Conservation (phyloP, 257 asterid species). For the Coffea canephora region DNA sequence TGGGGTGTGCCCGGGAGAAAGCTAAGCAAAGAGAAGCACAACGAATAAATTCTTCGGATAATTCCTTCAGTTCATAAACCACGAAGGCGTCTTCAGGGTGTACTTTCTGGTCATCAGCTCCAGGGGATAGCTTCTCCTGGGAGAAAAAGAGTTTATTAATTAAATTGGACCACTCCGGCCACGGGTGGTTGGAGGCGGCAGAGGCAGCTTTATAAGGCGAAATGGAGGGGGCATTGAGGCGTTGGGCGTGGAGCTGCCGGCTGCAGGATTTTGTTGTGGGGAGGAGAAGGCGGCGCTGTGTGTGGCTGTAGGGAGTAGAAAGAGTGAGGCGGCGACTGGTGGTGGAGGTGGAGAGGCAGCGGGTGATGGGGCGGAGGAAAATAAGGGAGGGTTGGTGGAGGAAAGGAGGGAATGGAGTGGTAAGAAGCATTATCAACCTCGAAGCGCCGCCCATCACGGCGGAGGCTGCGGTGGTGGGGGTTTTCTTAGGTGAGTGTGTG, state of each 20-base stretch:
- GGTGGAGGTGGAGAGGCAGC: conserved; percentile 39
- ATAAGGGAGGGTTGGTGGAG: conserved; percentile 25
- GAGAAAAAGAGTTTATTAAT: conserved; percentile 33
- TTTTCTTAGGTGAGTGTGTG: conserved; percentile 4
- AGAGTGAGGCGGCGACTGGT: conserved; percentile 31
- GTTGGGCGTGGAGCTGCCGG: conserved; percentile 21
- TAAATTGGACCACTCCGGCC: conserved; percentile 82
- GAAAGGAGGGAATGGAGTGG: conserved; percentile 47
- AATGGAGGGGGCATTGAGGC: conserved; percentile 19
- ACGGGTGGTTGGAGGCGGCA: conserved; percentile 40
- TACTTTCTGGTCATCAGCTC: conserved; percentile 21
- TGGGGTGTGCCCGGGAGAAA: conserved; percentile 62
- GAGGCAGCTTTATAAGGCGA: conserved; percentile 13
- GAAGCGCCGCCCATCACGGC: conserved; percentile 73
- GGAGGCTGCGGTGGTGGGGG: background rate
- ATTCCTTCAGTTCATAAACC: conserved; percentile 51
- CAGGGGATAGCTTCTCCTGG: conserved; percentile 21
- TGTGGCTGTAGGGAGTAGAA: conserved; percentile 31
- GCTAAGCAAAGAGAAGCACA: conserved; percentile 60
- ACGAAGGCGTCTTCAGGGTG: conserved; percentile 73
- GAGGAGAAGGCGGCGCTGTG: conserved; percentile 16
- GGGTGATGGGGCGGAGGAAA: conserved; percentile 52
- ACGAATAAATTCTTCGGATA: conserved; percentile 53
- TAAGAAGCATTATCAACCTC: conserved; percentile 58
- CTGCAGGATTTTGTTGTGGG: conserved; percentile 12